Base-by-base conservation (phyloP, 1,284 basidiomycete genomes). In the Ceratobasidium theobromae region DNA sequence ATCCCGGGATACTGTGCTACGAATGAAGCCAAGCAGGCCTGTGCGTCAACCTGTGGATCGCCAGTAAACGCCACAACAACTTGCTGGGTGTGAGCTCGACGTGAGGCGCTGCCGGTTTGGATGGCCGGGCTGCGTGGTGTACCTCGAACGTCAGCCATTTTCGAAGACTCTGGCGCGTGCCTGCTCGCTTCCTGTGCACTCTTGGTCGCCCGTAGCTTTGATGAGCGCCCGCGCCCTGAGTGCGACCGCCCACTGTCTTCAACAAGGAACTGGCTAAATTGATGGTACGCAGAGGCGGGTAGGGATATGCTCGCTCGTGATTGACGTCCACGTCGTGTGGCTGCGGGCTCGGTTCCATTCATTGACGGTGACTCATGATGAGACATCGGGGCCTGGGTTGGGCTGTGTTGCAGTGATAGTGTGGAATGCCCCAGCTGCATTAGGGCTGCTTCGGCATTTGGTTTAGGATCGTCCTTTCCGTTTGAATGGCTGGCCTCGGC, bases 1-100 rank as follows among this genome's bases (percentile, higher is more conserved):
- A 65, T 65, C 41, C 62, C 62, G 9, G 62, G 62, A n/a, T 65
- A 65, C 4, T 65, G 62, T 35, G 51, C 49, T 28, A 65, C 49
- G 51, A 65, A 65, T 32, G 62, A 65, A n/a, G 49, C 62, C 40
- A 65, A 45, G 30, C 62, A 65, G 1, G 51, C 62, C 41, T 65
- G 51, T 33, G 62, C 62, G n/a, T 65, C 62, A 25, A 30, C 51
- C 30, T 65, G 62, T 18, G 62, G 60, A 30, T 65, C 40, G 14
- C 62, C 62, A 8, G 62, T 65, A 32, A 65, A 53, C 2, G 51
- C 49, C 28, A 53, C 62, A 8, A 65, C 21, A 21, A 65, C 62
- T 23, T 62, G 45, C 32, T 62, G 57, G n/a, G n/a, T n/a, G n/a
- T n/a, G n/a, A n/a, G n/a, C n/a, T n/a, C n/a, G n/a, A n/a, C n/a